Conservation (phyloP, 768 basidiomycete species). For the Omphalotus guepiniiformis region DNA sequence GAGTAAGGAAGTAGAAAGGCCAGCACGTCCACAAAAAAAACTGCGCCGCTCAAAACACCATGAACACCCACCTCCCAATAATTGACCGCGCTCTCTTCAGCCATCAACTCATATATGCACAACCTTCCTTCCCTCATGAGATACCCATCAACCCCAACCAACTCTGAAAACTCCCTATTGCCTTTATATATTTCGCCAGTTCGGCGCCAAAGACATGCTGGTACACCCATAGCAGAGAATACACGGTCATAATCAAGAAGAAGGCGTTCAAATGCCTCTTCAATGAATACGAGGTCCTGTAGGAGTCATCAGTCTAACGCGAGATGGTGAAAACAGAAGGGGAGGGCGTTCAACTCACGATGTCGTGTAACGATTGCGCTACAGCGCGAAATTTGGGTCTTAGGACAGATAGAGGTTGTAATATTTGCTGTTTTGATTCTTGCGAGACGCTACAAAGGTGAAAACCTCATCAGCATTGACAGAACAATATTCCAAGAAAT, state of each 20-base stretch:
- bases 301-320: conserved; percentile 3
- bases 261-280: conserved; percentile 94
- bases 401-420: conserved; percentile 82
- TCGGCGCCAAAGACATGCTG: conserved; percentile 92
- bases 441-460: conserved; percentile 68
- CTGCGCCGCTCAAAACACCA: neutral
- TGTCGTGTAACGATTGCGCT: conserved; percentile 79
- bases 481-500: neutral
- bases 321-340: neutral
- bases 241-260: conserved; percentile 94
- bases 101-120: conserved; percentile 98
- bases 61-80: conserved; percentile 82
- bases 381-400: conserved; percentile 85
- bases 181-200: conserved; percentile 99
- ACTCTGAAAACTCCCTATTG: conserved; percentile 91
- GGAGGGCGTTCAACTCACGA: conserved; percentile 42
- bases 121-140: conserved; percentile 92
- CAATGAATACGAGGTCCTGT: conserved; percentile 90
- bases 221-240: conserved; percentile 94
- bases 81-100: conserved; percentile 93
- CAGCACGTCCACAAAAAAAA: neutral
- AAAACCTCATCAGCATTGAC: neutral
- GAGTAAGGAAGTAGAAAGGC: neutral
- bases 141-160: conserved; percentile 82
- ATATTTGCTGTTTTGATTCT: conserved; percentile 87